Evolutionary conservation across 768 basidiomycete genomes (phyloP), one percentile per base, ranked within the genome.

Genomic region (Boletus coccyginus): DNA sequence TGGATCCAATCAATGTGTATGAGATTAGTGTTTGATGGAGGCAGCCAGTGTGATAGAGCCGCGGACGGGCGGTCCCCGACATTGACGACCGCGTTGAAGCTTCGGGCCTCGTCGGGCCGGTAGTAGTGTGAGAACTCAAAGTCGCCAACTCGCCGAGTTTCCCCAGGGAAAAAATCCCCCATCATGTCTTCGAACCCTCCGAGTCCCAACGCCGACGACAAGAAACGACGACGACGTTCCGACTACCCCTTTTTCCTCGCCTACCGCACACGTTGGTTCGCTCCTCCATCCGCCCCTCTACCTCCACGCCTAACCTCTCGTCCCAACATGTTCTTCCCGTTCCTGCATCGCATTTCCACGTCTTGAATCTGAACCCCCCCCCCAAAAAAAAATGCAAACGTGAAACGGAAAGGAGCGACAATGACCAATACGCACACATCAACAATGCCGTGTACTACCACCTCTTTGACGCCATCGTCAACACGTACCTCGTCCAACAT

Each of bases 371-470:
- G 27, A 27, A 27, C 3, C 27, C 27, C 27, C 27, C 27, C 27
- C 21, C 21, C n/a, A n/a, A n/a, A n/a, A n/a, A n/a, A 21, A 27
- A 27, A 27, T 27, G 27, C 27, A 27, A 27, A 27, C 27, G 27
- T 27, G 27, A 6, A 27, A 27, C 27, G 27, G 27, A n/a, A 59
- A 92, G 90, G 90, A 88, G 81, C 62, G 90, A 92, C 77, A 92
- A 92, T 63, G 90, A 92, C 75, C 89, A 91, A 62, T 92, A 92
- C 66, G 78, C 81, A 13, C 90, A 92, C 58, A 75, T 92, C 65
- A 92, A 92, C 73, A 93, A 92, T 70, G 78, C 87, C 0, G 73
- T 90, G 16, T 93, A 91, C 71, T 88, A 90, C 66, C 87, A 88
- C 64, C 77, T 90, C 53, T 89, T 92, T 71, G 91, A 92, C 72